Conservation (phyloP, 805 yeast genomes). For the Ogataea degrootiae region DNA sequence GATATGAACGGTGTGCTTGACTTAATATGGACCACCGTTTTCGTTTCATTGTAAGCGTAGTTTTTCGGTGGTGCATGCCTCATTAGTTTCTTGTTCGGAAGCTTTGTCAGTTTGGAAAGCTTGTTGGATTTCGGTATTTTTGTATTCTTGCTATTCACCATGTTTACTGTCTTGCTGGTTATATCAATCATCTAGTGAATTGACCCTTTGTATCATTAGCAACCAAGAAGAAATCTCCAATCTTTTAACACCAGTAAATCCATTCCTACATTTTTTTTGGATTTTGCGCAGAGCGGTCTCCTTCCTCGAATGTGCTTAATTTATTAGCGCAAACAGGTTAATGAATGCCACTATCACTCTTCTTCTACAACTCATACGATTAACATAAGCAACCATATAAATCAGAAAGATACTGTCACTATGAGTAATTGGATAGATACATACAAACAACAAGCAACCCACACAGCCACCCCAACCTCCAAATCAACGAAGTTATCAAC, state of each 20-base stretch:
- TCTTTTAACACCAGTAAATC: too few species aligned
- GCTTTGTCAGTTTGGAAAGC: constrained; percentile 4
- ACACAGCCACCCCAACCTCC: background rate
- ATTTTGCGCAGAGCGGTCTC: too few species aligned
- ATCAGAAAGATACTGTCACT: background rate
- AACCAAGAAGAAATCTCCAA: too few species aligned
- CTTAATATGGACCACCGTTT: constrained; percentile 53
- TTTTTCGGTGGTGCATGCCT: constrained; percentile 51
- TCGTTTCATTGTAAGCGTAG: constrained; percentile 39
- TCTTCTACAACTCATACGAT: too few species aligned
- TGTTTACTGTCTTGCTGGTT: too few species aligned
- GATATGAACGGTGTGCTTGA: constrained; percentile 67
- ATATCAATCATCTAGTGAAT: too few species aligned
- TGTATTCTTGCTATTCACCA: background rate
- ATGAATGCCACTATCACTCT: too few species aligned
- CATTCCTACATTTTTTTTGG: too few species aligned
- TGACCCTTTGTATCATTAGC: too few species aligned
- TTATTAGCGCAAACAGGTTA: too few species aligned
- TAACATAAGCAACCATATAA: too few species aligned
- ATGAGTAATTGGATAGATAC: constrained; percentile 1
- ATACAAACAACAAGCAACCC: background rate
- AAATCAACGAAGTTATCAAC: background rate
- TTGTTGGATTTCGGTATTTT: background rate
- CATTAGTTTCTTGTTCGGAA: constrained; percentile 34
- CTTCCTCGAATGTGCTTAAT: too few species aligned